These are phyloP conservation scores for Catunica adiposa DNA, from an alignment of 2,329 filamentous ascomycete species.

Conservation along the genomic window DNA sequence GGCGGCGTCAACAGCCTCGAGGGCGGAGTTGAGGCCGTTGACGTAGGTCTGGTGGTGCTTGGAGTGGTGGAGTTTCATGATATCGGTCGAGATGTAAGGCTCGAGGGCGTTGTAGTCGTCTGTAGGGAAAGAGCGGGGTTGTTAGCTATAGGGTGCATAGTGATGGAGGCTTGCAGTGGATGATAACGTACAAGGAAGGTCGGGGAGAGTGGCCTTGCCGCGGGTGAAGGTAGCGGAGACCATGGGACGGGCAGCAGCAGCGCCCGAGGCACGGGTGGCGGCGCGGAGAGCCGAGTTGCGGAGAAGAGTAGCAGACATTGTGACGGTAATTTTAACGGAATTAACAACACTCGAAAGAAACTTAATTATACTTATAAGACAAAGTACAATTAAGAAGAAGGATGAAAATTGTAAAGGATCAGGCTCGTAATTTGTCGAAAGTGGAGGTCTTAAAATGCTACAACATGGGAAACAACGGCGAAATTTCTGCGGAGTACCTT, in stretches of 20 bases:
- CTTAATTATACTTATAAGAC: too few species aligned
- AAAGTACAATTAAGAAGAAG: too few species aligned
- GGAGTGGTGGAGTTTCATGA: constrained; percentile 92
- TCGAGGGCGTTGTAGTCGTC: constrained; percentile 96
- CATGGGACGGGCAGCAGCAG: constrained; percentile 45
- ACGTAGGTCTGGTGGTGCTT: constrained; percentile 94
- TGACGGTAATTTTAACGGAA: constrained; percentile 16
- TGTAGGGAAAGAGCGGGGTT: constrained; percentile 22
- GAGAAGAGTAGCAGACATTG: constrained; percentile 63
- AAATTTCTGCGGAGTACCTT: not conserved
- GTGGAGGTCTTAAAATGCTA: not conserved
- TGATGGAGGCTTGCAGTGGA: not conserved
- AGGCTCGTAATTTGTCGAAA: not conserved
- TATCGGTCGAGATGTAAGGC: constrained; percentile 64
- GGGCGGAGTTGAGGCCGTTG: constrained; percentile 67
- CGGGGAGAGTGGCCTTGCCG: constrained; percentile 83
- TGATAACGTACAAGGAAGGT: constrained; percentile 43
- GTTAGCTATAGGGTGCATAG: not conserved
- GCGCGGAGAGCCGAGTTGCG: constrained; percentile 53
- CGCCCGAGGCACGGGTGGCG: constrained; percentile 50
- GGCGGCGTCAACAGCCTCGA: constrained; percentile 52
- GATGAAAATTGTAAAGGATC: not conserved
- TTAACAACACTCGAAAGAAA: not conserved
- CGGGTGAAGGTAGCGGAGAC: constrained; percentile 63
- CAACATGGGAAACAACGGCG: not conserved